Evolutionary conservation across 2,329 filamentous ascomycete genomes (phyloP).

Genomic region (Fusarium humuli): DNA sequence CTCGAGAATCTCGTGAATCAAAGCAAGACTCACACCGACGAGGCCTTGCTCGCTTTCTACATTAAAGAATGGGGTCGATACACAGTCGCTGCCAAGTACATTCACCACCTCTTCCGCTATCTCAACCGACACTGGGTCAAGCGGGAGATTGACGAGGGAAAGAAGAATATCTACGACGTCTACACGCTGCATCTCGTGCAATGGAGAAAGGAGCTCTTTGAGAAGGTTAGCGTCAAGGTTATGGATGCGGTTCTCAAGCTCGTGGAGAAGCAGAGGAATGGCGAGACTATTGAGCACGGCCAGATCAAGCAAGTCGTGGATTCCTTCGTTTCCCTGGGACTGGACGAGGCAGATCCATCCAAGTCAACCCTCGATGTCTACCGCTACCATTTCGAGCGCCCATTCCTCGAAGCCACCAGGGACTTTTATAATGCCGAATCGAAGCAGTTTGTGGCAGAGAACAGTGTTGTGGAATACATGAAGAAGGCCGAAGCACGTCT

Average conservation of each 20-base stretch:
- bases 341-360: conserved; percentile 91
- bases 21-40: conserved; percentile 85
- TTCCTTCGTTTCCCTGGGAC: conserved; percentile 92
- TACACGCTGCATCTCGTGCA: conserved; percentile 96
- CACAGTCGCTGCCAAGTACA: conserved; percentile 95
- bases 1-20: conserved; percentile 76
- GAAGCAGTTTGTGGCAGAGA: conserved; percentile 93
- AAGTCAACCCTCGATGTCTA: conserved; percentile 98
- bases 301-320: conserved; percentile 98
- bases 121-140: conserved; percentile 99
- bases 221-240: conserved; percentile 83
- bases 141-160: conserved; percentile 97
- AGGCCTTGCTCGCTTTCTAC: conserved; percentile 91
- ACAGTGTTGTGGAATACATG: conserved; percentile 99
- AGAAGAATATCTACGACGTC: conserved; percentile 98
- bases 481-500: conserved; percentile 95
- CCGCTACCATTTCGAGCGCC: conserved; percentile 89
- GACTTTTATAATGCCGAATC: conserved; percentile 93
- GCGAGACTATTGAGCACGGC: conserved; percentile 95
- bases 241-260: conserved; percentile 96
- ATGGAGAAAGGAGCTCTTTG: conserved; percentile 93
- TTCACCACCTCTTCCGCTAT: conserved; percentile 96
- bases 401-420: conserved; percentile 87
- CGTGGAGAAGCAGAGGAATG: conserved; percentile 96
- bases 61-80: conserved; percentile 97